Evolutionary conservation across 192 early-diverging fungal genomes (phyloP).

Genomic region (Backusella tarrabulga): DNA sequence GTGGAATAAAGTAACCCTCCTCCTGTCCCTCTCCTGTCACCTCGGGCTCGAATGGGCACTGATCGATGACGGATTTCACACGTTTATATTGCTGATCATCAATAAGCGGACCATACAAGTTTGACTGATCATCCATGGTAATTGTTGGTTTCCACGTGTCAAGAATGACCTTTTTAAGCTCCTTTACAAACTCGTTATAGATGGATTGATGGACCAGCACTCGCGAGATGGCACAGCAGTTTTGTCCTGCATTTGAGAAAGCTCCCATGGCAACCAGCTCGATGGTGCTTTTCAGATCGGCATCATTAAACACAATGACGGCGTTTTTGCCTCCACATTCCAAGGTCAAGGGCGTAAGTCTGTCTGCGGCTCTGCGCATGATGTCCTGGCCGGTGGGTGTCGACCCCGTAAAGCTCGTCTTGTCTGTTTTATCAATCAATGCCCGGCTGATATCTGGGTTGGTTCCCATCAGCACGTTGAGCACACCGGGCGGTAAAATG

Average conservation of each 20-base stretch:
- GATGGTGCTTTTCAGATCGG: slow-evolving; percentile 46
- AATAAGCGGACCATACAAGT: slow-evolving; percentile 48
- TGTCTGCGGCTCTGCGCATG: slow-evolving; percentile 44
- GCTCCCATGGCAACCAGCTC: slow-evolving; percentile 42
- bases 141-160: slow-evolving; percentile 39
- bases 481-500: slow-evolving; percentile 46
- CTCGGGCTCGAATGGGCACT: slow-evolving; percentile 31
- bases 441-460: slow-evolving; percentile 43
- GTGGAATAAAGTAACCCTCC: slow-evolving; percentile 55
- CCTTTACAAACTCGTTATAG: slow-evolving; percentile 60
- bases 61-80: slow-evolving; percentile 47
- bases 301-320: slow-evolving; percentile 51
- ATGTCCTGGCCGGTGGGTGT: slow-evolving; percentile 52
- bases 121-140: slow-evolving; percentile 9
- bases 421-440: slow-evolving; percentile 46
- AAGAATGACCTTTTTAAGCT: slow-evolving; percentile 35
- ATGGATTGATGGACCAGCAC: slow-evolving; percentile 68
- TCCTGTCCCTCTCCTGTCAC: slow-evolving; percentile 21
- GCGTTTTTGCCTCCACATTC: slow-evolving; percentile 64
- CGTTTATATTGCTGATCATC: slow-evolving; percentile 56
- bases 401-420: slow-evolving; percentile 56
- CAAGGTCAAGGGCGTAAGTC: slow-evolving; percentile 44
- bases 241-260: slow-evolving; percentile 70
- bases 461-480: slow-evolving; percentile 53
- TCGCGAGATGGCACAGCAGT: slow-evolving; percentile 72